Base-by-base conservation (phyloP, 129 eudicot species). In the Flaveria brownii region DNA sequence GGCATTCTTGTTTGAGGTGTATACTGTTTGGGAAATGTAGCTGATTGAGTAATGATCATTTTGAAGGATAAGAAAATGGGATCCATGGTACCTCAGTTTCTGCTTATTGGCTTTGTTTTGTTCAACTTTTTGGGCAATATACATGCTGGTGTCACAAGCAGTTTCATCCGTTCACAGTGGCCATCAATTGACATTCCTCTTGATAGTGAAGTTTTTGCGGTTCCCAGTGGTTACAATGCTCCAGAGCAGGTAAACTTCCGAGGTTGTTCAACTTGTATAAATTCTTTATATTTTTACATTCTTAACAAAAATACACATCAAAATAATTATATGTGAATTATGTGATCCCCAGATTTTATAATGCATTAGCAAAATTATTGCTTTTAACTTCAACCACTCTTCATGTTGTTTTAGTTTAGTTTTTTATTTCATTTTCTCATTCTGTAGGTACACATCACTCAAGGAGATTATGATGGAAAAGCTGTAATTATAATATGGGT, bases 401-500 rank as follows among this genome's bases (percentile, higher is more conserved):
- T 45, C 12, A 18, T 9, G 9, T 65, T 30, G 7, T 41, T 65
- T 65, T 30, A 18, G 2, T 65, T 46, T 41, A 20, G 14, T 56
- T 59, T 22, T 57, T 57, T 13, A 25, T 74, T n/a, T 74, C 18
- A 17, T 59, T 39, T 72, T 23, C 14, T 67, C 15, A 30, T 67
- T 22, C 22, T 85, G 51, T 66, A 95, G 99, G 97, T 95, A 63
- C 99, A 89, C 77, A 91, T 95, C 16, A 95, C 97, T 52, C 99
- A 95, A 85, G 99, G 99, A 68, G 99, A 95, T 86, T 95, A 95
- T 80, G 91, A 91, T 68, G 99, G 97, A 64, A 91, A 88, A 83
- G 96, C 94, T 80, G 88, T 91, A 26, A 91, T 91, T 33, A 64
- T 95, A 47, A 85, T 91, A 72, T 95, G 99, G 99, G 95, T 91